These are phyloP conservation scores for Sarcomyxa edulis DNA, from an alignment of 768 basidiomycete species.

Conservation along the genomic window DNA sequence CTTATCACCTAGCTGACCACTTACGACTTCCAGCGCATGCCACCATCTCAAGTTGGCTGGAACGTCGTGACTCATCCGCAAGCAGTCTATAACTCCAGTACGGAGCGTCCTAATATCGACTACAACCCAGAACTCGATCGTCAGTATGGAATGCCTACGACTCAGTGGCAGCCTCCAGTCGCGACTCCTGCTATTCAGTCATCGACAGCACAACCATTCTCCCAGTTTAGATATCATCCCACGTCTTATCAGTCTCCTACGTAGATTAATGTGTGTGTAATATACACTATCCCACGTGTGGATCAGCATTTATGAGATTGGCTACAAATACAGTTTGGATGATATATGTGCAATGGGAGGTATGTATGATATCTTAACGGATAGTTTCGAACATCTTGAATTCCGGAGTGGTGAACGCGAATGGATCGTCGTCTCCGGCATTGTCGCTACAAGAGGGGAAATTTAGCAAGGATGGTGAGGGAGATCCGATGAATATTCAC, in stretches of 20 bases:
- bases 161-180: not conserved
- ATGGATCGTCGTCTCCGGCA: conserved; percentile 61
- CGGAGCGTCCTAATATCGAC: not conserved
- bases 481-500: conserved; percentile 30
- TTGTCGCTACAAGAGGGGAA: conserved; percentile 27
- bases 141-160: not conserved
- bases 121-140: not conserved
- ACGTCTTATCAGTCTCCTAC: conserved; percentile 25
- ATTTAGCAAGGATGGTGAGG: conserved; percentile 6
- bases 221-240: conserved; percentile 26
- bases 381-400: conserved; percentile 81
- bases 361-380: conserved; percentile 39
- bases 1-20: no score
- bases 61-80: not conserved
- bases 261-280: conserved; percentile 13
- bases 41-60: not conserved
- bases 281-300: no score
- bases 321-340: no score
- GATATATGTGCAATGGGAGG: no score
- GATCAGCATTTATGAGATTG: no score
- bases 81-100: not conserved
- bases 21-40: no score
- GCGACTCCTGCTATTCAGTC: no score
- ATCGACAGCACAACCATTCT: conserved; percentile 10
- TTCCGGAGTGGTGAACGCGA: conserved; percentile 55